phyloP scores from a whole-genome alignment of 1,284 basidiomycete species.

The Fomes fomentarius region DNA sequence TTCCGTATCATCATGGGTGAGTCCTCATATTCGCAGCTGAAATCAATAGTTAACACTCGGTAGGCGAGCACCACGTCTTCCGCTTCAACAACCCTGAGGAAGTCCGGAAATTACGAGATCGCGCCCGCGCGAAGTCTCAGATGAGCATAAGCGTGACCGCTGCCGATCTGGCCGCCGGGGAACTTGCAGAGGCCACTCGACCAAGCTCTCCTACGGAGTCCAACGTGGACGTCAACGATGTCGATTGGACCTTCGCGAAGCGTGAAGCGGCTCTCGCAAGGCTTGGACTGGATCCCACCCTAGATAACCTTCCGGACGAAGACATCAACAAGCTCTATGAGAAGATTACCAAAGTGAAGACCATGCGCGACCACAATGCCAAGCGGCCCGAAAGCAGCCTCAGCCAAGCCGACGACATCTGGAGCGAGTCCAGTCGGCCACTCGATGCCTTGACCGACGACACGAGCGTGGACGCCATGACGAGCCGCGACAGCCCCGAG shows the following conservation, averaged over 20 bases:
- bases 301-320: slow-evolving; percentile 90
- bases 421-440: slow-evolving; percentile 81
- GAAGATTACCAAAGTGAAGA: slow-evolving; percentile 91
- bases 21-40: slow-evolving; percentile 28
- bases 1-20: slow-evolving; percentile 93
- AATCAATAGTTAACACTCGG: background rate
- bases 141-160: slow-evolving; percentile 67
- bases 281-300: slow-evolving; percentile 81
- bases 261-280: slow-evolving; percentile 88
- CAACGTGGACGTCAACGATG: slow-evolving; percentile 70
- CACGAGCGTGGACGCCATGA: slow-evolving; percentile 75
- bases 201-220: slow-evolving; percentile 77
- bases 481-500: slow-evolving; percentile 71
- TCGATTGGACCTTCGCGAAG: slow-evolving; percentile 94
- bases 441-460: slow-evolving; percentile 81
- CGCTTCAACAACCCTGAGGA: slow-evolving; percentile 97
- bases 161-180: slow-evolving; percentile 59
- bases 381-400: slow-evolving; percentile 85
- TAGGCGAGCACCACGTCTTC: slow-evolving; percentile 97
- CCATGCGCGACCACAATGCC: slow-evolving; percentile 76
- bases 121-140: slow-evolving; percentile 70
- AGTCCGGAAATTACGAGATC: slow-evolving; percentile 87
- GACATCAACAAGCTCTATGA: slow-evolving; percentile 94
- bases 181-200: slow-evolving; percentile 55
- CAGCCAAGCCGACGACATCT: slow-evolving; percentile 82